These are phyloP conservation scores for Talaromyces sp. DNA, from an alignment of 2,329 filamentous ascomycete genomes.

Conservation along the genomic window DNA sequence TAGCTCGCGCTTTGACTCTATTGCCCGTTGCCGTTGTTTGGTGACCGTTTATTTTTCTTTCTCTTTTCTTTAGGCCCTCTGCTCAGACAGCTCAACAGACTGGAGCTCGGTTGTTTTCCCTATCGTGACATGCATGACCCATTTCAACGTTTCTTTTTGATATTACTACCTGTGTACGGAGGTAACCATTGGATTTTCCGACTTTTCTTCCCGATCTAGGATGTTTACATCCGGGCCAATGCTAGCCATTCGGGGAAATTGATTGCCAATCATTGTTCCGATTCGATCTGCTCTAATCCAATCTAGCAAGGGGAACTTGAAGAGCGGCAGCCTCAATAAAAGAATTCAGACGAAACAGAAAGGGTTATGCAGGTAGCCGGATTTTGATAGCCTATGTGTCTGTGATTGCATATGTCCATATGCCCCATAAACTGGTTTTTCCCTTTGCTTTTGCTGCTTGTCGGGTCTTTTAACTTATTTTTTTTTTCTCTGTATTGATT, in stretches of 20 bases:
- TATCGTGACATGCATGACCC: neutral
- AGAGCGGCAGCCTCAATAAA: neutral
- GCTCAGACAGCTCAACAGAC: neutral
- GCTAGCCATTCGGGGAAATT: neutral
- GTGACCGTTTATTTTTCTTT: neutral
- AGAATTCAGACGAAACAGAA: neutral
- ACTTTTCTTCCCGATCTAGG: neutral
- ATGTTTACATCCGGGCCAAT: conserved; percentile 10
- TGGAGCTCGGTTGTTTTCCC: neutral
- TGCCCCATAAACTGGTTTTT: neutral
- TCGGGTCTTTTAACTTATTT: neutral
- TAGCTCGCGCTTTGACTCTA: too few relatives aligned
- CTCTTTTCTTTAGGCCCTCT: neutral
- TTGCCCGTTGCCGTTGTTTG: neutral
- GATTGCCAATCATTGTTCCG: neutral
- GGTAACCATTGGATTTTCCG: neutral
- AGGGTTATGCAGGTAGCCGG: neutral
- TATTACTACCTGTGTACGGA: neutral
- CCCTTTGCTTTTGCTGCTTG: neutral
- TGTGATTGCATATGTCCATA: neutral
- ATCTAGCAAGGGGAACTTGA: neutral
- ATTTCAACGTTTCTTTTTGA: neutral
- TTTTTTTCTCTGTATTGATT: neutral
- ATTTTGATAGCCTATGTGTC: neutral
- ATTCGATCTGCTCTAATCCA: neutral